Percentiles rank a stretch among this genome's conserved stretches.
These are phyloP conservation scores for Tylopilus sp. DNA, from an alignment of 1,284 basidiomycete genomes.

Conservation along the genomic window DNA sequence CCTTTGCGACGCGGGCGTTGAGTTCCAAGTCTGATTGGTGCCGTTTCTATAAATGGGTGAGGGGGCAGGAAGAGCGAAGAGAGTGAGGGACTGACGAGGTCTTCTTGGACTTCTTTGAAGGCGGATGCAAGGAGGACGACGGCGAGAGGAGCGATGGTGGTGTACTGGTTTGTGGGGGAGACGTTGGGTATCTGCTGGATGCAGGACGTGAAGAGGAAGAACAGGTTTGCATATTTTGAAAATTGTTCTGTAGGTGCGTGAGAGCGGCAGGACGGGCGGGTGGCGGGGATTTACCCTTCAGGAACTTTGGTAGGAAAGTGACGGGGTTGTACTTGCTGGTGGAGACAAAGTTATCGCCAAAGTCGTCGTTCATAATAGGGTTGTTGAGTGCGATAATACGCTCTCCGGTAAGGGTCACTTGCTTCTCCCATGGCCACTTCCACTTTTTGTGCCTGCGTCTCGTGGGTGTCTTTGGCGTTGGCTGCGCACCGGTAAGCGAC, in stretches of 20 bases:
- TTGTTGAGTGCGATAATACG: slow-evolving; percentile 75
- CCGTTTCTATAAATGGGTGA: slow-evolving; percentile 65
- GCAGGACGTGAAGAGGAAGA: slow-evolving; percentile 97
- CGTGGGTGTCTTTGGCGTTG: slow-evolving; percentile 9
- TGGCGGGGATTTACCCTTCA: slow-evolving; percentile 60
- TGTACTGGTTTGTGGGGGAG: slow-evolving; percentile 94
- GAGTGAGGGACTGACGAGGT: slow-evolving; percentile 55
- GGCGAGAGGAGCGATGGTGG: slow-evolving; percentile 90
- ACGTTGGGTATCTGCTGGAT: slow-evolving; percentile 99
- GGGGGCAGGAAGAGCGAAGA: not conserved
- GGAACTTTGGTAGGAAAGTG: slow-evolving; percentile 92
- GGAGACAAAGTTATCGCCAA: slow-evolving; percentile 80
- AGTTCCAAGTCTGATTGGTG: slow-evolving; percentile 93
- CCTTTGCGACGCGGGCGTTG: slow-evolving; percentile 80
- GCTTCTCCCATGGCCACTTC: slow-evolving; percentile 79
- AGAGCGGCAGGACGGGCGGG: slow-evolving; percentile 7
- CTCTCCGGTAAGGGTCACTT: slow-evolving; percentile 57
- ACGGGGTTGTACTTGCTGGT: slow-evolving; percentile 94
- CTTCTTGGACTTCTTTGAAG: slow-evolving; percentile 95
- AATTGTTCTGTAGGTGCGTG: slow-evolving; percentile 74
- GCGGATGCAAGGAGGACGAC: slow-evolving; percentile 94
- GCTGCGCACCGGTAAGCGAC: slow-evolving; percentile 36
- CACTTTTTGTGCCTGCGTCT: slow-evolving; percentile 36
- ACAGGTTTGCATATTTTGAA: slow-evolving; percentile 97
- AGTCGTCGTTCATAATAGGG: slow-evolving; percentile 60